Evolutionary conservation across 306 rosid species (phyloP).

Genomic region (Cucurbita ficifolia): DNA sequence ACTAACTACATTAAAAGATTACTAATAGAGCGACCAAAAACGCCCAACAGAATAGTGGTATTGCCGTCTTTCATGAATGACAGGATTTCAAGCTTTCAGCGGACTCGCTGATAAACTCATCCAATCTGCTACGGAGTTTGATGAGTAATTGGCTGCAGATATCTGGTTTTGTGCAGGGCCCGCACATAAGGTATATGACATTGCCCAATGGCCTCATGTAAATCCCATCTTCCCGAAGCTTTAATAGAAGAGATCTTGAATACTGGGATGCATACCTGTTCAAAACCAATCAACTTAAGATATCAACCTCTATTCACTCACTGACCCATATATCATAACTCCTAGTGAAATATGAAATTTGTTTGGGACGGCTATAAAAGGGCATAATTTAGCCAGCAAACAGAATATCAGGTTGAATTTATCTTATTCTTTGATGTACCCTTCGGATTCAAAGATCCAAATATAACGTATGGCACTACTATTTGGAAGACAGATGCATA

Average conservation of each 20-base stretch:
- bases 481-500: not conserved
- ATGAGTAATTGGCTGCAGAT: slow-evolving; percentile 50
- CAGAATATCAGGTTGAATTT: not conserved
- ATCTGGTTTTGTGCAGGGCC: slow-evolving; percentile 76
- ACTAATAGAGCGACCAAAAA: not conserved
- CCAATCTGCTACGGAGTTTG: slow-evolving; percentile 51
- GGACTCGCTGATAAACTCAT: slow-evolving; percentile 26
- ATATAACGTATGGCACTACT: not conserved
- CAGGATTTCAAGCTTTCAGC: not conserved
- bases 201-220: slow-evolving; percentile 78
- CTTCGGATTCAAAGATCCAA: not conserved
- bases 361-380: not conserved
- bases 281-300: not conserved
- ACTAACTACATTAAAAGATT: not conserved
- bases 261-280: slow-evolving; percentile 64
- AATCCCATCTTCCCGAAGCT: slow-evolving; percentile 63
- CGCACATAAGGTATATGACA: slow-evolving; percentile 76
- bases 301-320: not conserved
- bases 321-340: not conserved
- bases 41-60: not conserved
- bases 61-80: not conserved
- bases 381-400: not conserved
- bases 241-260: slow-evolving; percentile 60
- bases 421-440: not conserved
- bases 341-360: not conserved